Evolutionary conservation across 768 basidiomycete species (phyloP).

Genomic region (Mycena polygramma): DNA sequence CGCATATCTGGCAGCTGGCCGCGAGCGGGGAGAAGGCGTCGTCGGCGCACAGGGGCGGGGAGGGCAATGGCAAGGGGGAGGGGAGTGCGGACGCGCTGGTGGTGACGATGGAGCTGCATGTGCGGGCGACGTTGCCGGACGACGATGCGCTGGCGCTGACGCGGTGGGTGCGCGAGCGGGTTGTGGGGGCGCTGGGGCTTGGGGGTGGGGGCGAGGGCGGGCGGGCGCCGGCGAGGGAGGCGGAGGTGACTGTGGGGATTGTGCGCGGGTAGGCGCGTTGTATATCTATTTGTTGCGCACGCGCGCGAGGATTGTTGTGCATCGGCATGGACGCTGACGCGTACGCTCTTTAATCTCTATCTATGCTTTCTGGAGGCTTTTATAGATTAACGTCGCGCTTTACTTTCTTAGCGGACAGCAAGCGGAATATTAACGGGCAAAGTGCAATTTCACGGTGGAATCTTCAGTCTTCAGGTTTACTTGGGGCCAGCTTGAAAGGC

Average conservation of each 20-base stretch:
- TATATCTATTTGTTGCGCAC: too few species aligned
- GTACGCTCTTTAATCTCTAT: too few species aligned
- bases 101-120: constrained; percentile 86
- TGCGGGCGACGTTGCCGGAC: constrained; percentile 74
- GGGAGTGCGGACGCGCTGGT: constrained; percentile 59
- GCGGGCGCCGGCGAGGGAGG: constrained; percentile 57
- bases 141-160: constrained; percentile 80
- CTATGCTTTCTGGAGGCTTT: too few species aligned
- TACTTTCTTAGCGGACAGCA: too few species aligned
- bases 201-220: constrained; percentile 44
- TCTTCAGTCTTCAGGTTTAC: too few species aligned
- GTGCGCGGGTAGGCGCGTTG: constrained; percentile 63
- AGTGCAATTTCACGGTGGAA: too few species aligned
- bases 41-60: not conserved
- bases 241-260: constrained; percentile 82
- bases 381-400: too few species aligned
- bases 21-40: constrained; percentile 28
- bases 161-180: constrained; percentile 81
- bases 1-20: constrained; percentile 89
- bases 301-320: too few species aligned
- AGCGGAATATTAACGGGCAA: too few species aligned
- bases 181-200: constrained; percentile 64
- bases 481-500: too few species aligned
- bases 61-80: not conserved
- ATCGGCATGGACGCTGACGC: too few species aligned